These are phyloP conservation scores for Backusella australiensis DNA, from an alignment of 192 early-diverging fungal genomes.

Conservation along the genomic window DNA sequence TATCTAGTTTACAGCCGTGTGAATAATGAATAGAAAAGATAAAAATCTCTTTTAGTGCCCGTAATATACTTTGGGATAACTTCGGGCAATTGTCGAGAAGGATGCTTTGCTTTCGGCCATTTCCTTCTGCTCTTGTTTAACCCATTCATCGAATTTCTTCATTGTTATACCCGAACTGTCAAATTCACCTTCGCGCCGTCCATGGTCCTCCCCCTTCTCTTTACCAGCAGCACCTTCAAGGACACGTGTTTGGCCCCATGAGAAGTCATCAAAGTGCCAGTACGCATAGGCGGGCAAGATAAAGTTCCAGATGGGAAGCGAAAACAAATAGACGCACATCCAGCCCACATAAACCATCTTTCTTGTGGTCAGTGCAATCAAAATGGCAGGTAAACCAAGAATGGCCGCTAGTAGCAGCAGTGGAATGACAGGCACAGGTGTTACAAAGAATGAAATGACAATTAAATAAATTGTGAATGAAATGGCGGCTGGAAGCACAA, in stretches of 20 bases:
- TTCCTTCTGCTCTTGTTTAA: conserved; percentile 9
- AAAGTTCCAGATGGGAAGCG: conserved; percentile 82
- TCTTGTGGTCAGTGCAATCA: conserved; percentile 85
- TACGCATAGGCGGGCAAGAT: conserved; percentile 74
- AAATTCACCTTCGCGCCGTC: conserved; percentile 70
- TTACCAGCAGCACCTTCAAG: conserved; percentile 56
- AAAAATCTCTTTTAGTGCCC: conserved; percentile 13
- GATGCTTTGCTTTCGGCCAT: conserved; percentile 7
- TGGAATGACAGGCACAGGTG: conserved; percentile 54
- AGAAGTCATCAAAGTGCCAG: conserved; percentile 90
- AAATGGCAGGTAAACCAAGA: conserved; percentile 84
- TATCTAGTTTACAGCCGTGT: neutral
- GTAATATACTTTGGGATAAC: conserved; percentile 27
- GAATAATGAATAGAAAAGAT: neutral
- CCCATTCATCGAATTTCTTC: conserved; percentile 74
- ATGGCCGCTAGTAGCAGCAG: conserved; percentile 75
- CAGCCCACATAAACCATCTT: conserved; percentile 85
- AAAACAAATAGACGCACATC: conserved; percentile 62
- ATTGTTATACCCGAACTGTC: conserved; percentile 71
- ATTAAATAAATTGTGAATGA: conserved; percentile 82
- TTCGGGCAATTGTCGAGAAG: conserved; percentile 11
- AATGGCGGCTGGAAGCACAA: conserved; percentile 89
- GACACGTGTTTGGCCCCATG: conserved; percentile 79
- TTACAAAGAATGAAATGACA: conserved; percentile 70
- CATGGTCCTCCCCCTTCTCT: conserved; percentile 57